A percentile compares a stretch with the other conserved stretches of the same genome.
These are phyloP conservation scores for Saccharomyces hybrid DNA, from an alignment of 1,139 yeast genomes.

Conservation along the genomic window DNA sequence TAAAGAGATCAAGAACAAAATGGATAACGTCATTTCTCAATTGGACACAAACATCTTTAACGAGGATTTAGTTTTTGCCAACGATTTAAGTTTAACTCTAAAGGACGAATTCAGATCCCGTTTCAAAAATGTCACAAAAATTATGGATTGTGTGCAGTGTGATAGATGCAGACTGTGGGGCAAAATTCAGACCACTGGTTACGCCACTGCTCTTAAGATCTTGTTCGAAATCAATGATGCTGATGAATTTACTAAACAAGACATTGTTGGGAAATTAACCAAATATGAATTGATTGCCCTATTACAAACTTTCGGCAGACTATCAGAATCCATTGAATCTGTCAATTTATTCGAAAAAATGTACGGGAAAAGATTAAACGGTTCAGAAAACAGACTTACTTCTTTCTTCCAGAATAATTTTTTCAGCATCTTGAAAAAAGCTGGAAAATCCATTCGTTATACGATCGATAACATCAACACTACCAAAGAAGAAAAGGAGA, in stretches of 20 bases:
- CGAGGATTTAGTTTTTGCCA: constrained; percentile 50
- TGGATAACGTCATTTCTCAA: constrained; percentile 35
- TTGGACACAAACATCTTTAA: constrained; percentile 47
- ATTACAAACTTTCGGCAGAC: constrained; percentile 83
- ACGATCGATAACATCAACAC: constrained; percentile 11
- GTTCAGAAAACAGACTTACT: constrained; percentile 14
- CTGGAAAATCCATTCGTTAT: constrained; percentile 16
- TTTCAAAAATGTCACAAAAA: constrained; percentile 80
- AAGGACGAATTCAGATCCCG: constrained; percentile 78
- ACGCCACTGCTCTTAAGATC: constrained; percentile 89
- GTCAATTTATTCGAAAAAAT: constrained; percentile 60
- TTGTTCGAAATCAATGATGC: constrained; percentile 59
- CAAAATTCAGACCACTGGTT: constrained; percentile 91
- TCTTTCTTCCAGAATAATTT: constrained; percentile 28
- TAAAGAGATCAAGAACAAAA: constrained; percentile 38
- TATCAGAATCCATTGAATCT: constrained; percentile 75
- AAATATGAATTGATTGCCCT: constrained; percentile 86
- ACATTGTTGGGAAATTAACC: constrained; percentile 44
- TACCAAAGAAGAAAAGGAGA: constrained; percentile 14
- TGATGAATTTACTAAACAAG: constrained; percentile 37
- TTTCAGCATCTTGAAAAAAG: constrained; percentile 25
- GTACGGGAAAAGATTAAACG: constrained; percentile 34
- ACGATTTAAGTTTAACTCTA: constrained; percentile 33
- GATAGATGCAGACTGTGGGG: constrained; percentile 98
- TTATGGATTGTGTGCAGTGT: constrained; percentile 98